Percentiles rank a stretch among this genome's conserved stretches.
These are phyloP conservation scores for Cyberlindnera subsufficiens DNA, from an alignment of 805 yeast genomes.

Conservation along the genomic window DNA sequence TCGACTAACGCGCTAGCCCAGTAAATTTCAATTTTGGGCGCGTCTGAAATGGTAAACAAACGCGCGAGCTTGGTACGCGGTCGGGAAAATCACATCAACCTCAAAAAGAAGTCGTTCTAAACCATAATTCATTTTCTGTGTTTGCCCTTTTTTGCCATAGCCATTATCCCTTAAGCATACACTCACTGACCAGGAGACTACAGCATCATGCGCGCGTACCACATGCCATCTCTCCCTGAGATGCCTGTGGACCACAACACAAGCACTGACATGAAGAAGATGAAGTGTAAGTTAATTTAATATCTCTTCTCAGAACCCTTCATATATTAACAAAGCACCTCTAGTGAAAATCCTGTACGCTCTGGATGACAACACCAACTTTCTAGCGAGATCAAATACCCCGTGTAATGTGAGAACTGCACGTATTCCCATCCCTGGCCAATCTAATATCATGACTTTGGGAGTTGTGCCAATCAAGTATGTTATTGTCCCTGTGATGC, in stretches of 20 bases:
- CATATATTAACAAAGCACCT: neutral
- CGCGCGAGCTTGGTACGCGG: too few relatives aligned
- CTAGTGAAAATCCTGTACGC: slow-evolving; percentile 35
- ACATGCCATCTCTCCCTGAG: slow-evolving; percentile 27
- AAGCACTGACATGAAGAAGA: slow-evolving; percentile 13
- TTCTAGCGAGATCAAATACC: slow-evolving; percentile 33
- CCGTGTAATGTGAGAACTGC: slow-evolving; percentile 34
- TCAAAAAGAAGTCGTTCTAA: too few relatives aligned
- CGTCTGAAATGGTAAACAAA: too few relatives aligned
- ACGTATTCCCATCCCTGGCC: slow-evolving; percentile 37
- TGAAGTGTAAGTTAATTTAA: slow-evolving; percentile 17
- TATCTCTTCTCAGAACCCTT: too few relatives aligned
- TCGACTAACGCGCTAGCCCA: too few relatives aligned
- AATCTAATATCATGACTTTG: slow-evolving; percentile 35
- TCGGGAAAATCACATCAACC: too few relatives aligned
- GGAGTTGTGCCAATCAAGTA: slow-evolving; percentile 39
- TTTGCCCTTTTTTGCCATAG: neutral
- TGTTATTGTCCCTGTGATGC: slow-evolving; percentile 37
- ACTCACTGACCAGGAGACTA: neutral
- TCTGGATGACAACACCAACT: slow-evolving; percentile 36
- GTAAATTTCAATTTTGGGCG: too few relatives aligned
- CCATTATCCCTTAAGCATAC: neutral
- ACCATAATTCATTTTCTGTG: too few relatives aligned
- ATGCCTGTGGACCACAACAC: slow-evolving; percentile 20
- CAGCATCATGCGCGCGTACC: slow-evolving; percentile 22